Conservation (phyloP, 1,284 basidiomycete species). For the Marasmius fiardii region DNA sequence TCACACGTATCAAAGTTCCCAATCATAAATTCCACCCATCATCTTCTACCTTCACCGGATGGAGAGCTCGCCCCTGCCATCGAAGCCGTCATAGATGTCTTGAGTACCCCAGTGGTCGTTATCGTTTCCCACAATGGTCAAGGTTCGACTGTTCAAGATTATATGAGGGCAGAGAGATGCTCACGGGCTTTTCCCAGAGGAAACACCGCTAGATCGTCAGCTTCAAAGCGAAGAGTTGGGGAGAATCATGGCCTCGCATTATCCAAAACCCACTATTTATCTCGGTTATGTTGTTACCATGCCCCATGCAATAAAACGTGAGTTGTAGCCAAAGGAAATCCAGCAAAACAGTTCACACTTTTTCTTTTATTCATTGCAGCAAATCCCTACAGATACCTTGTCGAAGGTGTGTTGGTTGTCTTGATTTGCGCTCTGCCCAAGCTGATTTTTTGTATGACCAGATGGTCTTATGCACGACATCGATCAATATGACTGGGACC, state of each 20-base stretch:
- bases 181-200: conserved; percentile 49
- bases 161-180: conserved; percentile 4
- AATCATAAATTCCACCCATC: conserved; percentile 87
- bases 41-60: conserved; percentile 84
- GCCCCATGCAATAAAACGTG: conserved; percentile 70
- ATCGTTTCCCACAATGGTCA: conserved; percentile 93
- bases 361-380: conserved; percentile 48
- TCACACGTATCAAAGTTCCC: conserved; percentile 67
- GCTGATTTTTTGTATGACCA: neutral
- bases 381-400: conserved; percentile 78
- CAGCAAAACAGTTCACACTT: neutral
- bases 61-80: conserved; percentile 94
- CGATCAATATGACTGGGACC: conserved; percentile 64
- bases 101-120: conserved; percentile 78
- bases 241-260: conserved; percentile 70
- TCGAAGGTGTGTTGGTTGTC: conserved; percentile 28
- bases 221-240: conserved; percentile 84
- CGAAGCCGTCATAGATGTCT: conserved; percentile 83
- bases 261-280: conserved; percentile 82
- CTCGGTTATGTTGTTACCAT: conserved; percentile 85
- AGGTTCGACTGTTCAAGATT: conserved; percentile 39
- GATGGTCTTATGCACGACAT: conserved; percentile 77
- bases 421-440: neutral
- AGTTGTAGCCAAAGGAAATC: conserved; percentile 21
- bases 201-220: conserved; percentile 86